A percentile compares a stretch with the other conserved stretches of the same genome.
These are phyloP conservation scores for Stropharia rugosoannulata DNA, from an alignment of 768 basidiomycete genomes.

Conservation along the genomic window DNA sequence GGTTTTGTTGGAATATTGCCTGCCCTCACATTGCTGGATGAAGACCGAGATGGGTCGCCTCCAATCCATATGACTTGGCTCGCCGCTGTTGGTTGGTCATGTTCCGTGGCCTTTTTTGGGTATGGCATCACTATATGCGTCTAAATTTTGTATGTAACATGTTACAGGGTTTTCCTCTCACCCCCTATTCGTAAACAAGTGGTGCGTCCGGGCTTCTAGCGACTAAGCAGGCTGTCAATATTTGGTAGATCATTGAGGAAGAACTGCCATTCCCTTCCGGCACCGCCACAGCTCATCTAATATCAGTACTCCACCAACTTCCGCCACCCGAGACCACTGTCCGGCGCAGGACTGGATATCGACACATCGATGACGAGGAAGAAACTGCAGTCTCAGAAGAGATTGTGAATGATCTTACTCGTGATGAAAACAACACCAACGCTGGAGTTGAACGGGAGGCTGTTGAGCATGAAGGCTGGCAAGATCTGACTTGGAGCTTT, in stretches of 20 bases:
- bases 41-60: conserved; percentile 70
- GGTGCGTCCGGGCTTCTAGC: conserved; percentile 40
- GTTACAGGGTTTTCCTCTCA: conserved; percentile 83
- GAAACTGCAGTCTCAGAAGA: conserved; percentile 17
- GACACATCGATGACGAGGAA: conserved; percentile 36
- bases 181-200: conserved; percentile 95
- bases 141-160: conserved; percentile 1
- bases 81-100: conserved; percentile 81
- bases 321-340: conserved; percentile 63
- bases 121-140: conserved; percentile 21
- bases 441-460: conserved; percentile 39
- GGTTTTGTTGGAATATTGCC: conserved; percentile 92
- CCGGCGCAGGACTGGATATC: conserved; percentile 60
- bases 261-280: conserved; percentile 93
- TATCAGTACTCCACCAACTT: conserved; percentile 82
- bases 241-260: conserved; percentile 82
- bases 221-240: neutral
- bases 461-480: conserved; percentile 73
- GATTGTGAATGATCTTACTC: conserved; percentile 12
- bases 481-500: conserved; percentile 77
- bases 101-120: conserved; percentile 93
- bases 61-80: conserved; percentile 77
- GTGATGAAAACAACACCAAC: conserved; percentile 35
- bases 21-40: conserved; percentile 77
- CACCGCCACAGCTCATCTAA: conserved; percentile 93